A percentile compares a stretch with the other conserved stretches of the same genome.
Evolutionary conservation across 176 grass and related monocot species (phyloP).

Genomic region (Carex cristatella): DNA sequence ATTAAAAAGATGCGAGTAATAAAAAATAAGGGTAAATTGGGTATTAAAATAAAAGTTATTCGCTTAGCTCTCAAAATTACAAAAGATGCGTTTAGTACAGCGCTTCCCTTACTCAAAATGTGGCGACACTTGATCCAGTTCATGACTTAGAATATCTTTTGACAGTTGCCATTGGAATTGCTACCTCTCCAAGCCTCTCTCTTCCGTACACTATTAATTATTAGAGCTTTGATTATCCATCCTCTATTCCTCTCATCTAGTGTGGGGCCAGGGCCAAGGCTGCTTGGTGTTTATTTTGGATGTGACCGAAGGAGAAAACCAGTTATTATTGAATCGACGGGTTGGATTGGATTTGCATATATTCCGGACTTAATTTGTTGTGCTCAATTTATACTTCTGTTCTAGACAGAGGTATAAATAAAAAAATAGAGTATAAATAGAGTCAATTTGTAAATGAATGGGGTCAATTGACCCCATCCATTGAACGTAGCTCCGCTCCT

Average conservation of each 20-base stretch:
- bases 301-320: not conserved
- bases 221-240: not conserved
- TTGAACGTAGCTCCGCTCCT: too few relatives aligned
- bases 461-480: too few relatives aligned
- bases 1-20: too few relatives aligned
- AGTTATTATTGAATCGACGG: not conserved
- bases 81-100: too few relatives aligned
- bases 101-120: not conserved
- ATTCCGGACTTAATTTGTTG: not conserved
- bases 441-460: too few relatives aligned
- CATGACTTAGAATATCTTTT: not conserved
- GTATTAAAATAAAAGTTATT: too few relatives aligned
- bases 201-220: not conserved
- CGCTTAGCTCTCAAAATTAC: too few relatives aligned
- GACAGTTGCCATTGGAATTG: conserved; percentile 4
- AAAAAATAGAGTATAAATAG: too few relatives aligned
- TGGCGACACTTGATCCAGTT: not conserved
- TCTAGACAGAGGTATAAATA: too few relatives aligned
- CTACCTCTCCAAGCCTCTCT: not conserved
- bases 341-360: not conserved
- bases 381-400: too few relatives aligned
- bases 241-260: not conserved
- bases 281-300: not conserved
- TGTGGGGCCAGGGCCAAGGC: not conserved
- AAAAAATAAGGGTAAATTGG: too few relatives aligned